phyloP scores from a whole-genome alignment of 805 yeast species.

The Nakazawaea ernobii region DNA sequence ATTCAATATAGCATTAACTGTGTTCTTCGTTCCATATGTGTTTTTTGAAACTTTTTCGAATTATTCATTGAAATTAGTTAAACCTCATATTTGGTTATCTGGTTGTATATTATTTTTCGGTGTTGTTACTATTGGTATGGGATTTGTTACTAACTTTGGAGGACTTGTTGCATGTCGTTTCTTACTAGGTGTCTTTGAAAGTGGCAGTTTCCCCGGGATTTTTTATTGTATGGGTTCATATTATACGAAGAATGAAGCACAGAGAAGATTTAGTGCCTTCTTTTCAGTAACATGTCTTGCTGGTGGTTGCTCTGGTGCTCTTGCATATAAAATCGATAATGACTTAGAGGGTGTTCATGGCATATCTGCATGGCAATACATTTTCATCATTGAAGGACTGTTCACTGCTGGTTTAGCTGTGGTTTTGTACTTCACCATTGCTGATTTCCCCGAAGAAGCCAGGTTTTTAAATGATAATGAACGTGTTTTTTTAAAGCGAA shows the following conservation, averaged over 20 bases:
- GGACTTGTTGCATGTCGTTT: conserved; percentile 58
- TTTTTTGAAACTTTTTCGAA: conserved; percentile 62
- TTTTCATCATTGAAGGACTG: conserved; percentile 34
- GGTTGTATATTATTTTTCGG: conserved; percentile 59
- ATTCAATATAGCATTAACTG: conserved; percentile 58
- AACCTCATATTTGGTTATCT: conserved; percentile 63
- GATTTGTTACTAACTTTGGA: conserved; percentile 53
- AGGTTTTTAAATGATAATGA: conserved; percentile 48
- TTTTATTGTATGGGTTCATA: conserved; percentile 65
- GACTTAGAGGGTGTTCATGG: conserved; percentile 45
- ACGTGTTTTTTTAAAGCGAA: conserved; percentile 48
- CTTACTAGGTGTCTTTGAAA: conserved; percentile 61
- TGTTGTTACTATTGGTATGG: conserved; percentile 58
- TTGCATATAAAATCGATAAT: conserved; percentile 54
- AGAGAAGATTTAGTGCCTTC: conserved; percentile 62
- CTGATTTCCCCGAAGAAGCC: conserved; percentile 71
- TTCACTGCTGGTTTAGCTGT: conserved; percentile 28
- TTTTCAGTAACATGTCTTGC: conserved; percentile 69
- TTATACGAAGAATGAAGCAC: conserved; percentile 60
- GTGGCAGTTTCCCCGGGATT: conserved; percentile 71
- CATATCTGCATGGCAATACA: conserved; percentile 40
- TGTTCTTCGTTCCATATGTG: conserved; percentile 69
- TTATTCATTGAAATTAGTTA: conserved; percentile 48
- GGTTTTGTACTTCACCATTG: conserved; percentile 39
- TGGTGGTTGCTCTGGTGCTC: conserved; percentile 74